Evolutionary conservation across 192 early-diverging fungal species (phyloP).

Genomic region (Podila horticola): DNA sequence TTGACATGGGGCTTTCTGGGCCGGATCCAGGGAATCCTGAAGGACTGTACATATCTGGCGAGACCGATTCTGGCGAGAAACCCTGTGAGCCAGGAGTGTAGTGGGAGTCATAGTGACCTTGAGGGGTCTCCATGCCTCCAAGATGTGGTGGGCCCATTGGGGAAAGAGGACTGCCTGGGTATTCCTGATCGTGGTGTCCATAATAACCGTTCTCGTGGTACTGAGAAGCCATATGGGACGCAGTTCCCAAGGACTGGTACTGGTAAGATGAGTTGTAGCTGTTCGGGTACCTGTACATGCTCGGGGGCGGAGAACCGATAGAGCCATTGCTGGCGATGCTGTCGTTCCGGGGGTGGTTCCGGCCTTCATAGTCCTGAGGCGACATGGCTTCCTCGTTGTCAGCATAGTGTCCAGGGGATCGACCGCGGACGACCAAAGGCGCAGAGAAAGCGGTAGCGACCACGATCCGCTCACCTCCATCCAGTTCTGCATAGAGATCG

Average conservation of each 20-base stretch:
- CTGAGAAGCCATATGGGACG: slow-evolving; percentile 42
- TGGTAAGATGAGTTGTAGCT: slow-evolving; percentile 44
- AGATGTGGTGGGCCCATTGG: slow-evolving; percentile 17
- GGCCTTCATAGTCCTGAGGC: background rate
- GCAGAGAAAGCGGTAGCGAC: slow-evolving; percentile 81
- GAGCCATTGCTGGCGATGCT: slow-evolving; percentile 40
- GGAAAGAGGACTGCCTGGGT: slow-evolving; percentile 39
- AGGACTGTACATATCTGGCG: slow-evolving; percentile 44
- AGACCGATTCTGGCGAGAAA: slow-evolving; percentile 33
- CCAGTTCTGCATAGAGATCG: slow-evolving; percentile 80
- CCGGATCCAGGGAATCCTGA: slow-evolving; percentile 24
- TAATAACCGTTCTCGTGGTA: slow-evolving; percentile 20
- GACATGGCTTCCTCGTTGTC: slow-evolving; percentile 59
- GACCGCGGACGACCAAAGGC: slow-evolving; percentile 91
- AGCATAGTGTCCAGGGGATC: slow-evolving; percentile 93
- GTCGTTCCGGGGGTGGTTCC: slow-evolving; percentile 23
- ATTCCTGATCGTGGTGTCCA: slow-evolving; percentile 27
- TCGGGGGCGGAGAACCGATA: slow-evolving; percentile 8
- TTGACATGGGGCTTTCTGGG: slow-evolving; percentile 10
- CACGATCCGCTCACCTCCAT: slow-evolving; percentile 61
- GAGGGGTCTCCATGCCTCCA: slow-evolving; percentile 18
- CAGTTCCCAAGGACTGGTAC: slow-evolving; percentile 42
- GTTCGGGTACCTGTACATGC: slow-evolving; percentile 34
- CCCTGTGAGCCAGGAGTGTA: slow-evolving; percentile 38
- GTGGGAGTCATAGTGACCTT: slow-evolving; percentile 18